Base-by-base conservation (phyloP, 352 stramenopile species). In the Pythium guiyangense region DNA sequence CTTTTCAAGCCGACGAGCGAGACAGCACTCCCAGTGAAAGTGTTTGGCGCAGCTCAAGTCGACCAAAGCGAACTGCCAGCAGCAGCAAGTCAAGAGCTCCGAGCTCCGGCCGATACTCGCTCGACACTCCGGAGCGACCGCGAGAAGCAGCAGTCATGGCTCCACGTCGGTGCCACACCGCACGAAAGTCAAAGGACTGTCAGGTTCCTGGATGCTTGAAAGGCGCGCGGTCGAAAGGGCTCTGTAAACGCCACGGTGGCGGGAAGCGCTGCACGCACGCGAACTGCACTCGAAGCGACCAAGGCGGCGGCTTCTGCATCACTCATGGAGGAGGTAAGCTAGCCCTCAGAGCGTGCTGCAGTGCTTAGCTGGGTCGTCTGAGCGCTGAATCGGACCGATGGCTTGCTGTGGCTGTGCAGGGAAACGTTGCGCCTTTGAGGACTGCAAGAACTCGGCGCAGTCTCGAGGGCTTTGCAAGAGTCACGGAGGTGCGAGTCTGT, bases 201-300 rank as follows among this genome's bases (percentile, higher is more conserved):
- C 67, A 73, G 25, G 63, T 94, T n/a, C 67, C 66, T 4, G 81
- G 81, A 8, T 95, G 85, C 47, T 73, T 58, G 27, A 93, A 92
- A 74, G 79, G 77, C 11, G 81, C 83, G 43, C 71, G 86, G 10
- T 96, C 86, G 12, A 82, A 70, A 71, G 83, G 84, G 27, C 67
- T 94, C 4, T 96, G 86, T 59, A 96, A 96, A 58, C 84, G 84
- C 10, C 86, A 96, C 48, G 86, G 86, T 11, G 86, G 86, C 12
- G 86, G 86, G 8, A 96, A 93, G 49, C 69, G 86, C 29, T 95
- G 85, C 64, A 84, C 71, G 8, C 26, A 77, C 37, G 40, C 45
- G 18, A 72, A 64, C 9, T 95, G 85, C 52, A 55, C 52, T 5
- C 81, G 83, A 26, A 93, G 85, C 42, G 85, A 95, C 27, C 85